These are phyloP conservation scores for Corinectria fuckeliana DNA, from an alignment of 2,329 filamentous ascomycete genomes.

Conservation along the genomic window DNA sequence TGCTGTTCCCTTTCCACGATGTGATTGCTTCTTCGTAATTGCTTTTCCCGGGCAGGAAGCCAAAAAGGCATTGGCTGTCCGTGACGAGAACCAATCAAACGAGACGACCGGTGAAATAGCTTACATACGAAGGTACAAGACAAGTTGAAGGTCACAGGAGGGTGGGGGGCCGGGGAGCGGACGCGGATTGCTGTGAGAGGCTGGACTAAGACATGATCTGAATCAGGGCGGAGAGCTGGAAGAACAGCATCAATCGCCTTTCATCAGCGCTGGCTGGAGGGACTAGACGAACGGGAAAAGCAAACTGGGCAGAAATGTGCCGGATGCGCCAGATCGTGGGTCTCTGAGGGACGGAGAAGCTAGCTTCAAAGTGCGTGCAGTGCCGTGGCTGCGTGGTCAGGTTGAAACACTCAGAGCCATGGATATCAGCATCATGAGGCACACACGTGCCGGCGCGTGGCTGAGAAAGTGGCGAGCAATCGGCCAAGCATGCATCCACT, in stretches of 20 bases:
- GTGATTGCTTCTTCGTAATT: conserved; percentile 18
- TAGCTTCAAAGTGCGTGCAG: neutral
- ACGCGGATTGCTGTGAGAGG: conserved; percentile 5
- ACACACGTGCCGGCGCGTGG: conserved; percentile 22
- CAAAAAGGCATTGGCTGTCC: neutral
- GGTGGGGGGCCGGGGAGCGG: neutral
- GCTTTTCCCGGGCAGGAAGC: conserved; percentile 1
- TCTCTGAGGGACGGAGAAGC: neutral
- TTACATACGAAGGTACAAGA: neutral
- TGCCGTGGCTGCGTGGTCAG: neutral
- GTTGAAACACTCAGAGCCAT: neutral
- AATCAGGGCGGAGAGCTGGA: conserved; percentile 10
- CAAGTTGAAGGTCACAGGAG: neutral
- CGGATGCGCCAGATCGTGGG: conserved; percentile 10
- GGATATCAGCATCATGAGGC: conserved; percentile 1
- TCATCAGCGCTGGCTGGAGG: neutral
- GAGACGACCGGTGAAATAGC: neutral
- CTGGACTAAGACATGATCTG: conserved; percentile 7
- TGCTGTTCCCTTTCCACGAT: conserved; percentile 18
- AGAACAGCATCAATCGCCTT: neutral
- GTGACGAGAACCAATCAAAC: neutral
- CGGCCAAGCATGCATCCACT: conserved; percentile 20
- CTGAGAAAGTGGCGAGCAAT: conserved; percentile 33
- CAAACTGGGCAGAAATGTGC: conserved; percentile 9
- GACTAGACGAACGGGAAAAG: conserved; percentile 3